Evolutionary conservation across 306 rosid genomes (phyloP), one percentile per base, ranked within the genome.

Genomic region (Fragaria iinumae): DNA sequence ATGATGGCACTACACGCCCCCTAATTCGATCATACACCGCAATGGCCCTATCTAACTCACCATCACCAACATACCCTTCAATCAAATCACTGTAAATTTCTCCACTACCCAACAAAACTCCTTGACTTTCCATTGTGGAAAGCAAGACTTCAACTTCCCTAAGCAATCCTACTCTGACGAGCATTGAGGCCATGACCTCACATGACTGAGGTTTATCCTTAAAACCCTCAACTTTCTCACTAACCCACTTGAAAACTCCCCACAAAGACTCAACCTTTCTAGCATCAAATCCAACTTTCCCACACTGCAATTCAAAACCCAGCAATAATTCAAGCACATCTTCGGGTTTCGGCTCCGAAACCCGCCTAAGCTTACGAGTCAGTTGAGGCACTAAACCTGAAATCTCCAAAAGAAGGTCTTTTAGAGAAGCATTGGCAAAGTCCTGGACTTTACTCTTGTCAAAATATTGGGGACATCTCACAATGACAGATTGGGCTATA

Each of bases 111-210:
- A 85, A 62, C 52, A 11, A 55, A 79, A 81, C 55, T 80, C 87
- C 91, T 53, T 43, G 73, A 60, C 66, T 75, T 69, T 82, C 90
- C 87, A 88, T 36, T 17, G 71, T 78, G 44, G 76, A 87, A 67
- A 92, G 85, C 86, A 92, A 78, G n/a, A 72, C 34, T 75, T 95
- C 92, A 27, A 86, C 93, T 84, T 92, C 93, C 56, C 76, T 62
- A 38, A 87, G 71, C 84, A 90, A 72, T 83, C 90, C 84, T 74
- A 66, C 90, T n/a, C 60, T 84, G 41, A 90, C 49, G 64, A 95
- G 97, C 82, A 90, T 76, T 32, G 87, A 83, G 43, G 89, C 91
- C 96, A 95, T 90, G 81, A 88, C 80, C 82, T 92, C 89, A 16
- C 71, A 82, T 14, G 92, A 89, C 60, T 69, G 76, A 14, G 84